These are phyloP conservation scores for Macadamia integrifolia DNA, from an alignment of 164 flowering plant species.

Conservation along the genomic window DNA sequence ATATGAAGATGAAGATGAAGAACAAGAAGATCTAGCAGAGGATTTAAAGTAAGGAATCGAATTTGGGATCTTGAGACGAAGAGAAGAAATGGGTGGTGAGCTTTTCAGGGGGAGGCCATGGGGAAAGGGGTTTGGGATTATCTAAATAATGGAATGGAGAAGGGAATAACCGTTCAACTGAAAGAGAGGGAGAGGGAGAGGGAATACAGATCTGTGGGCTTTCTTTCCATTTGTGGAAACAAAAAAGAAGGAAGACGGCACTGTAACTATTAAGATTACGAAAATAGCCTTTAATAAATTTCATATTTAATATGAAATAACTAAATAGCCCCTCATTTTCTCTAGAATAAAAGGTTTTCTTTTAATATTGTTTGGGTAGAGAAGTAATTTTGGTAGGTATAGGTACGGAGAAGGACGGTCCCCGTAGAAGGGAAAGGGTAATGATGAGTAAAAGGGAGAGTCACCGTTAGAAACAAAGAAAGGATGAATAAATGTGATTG, in stretches of 20 bases:
- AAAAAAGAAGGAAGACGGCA: not conserved
- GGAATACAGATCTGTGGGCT: no score
- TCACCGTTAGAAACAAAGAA: no score
- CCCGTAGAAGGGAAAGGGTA: not conserved
- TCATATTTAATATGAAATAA: not conserved
- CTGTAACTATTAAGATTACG: not conserved
- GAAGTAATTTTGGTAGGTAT: not conserved
- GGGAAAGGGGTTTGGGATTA: not conserved
- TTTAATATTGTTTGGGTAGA: no score
- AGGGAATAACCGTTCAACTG: not conserved
- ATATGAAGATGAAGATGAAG: not conserved
- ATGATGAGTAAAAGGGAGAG: not conserved
- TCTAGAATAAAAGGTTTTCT: no score
- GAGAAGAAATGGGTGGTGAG: no score
- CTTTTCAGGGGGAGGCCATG: no score
- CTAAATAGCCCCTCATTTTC: not conserved
- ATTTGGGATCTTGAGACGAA: no score
- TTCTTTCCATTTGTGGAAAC: not conserved
- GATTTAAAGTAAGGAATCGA: no score
- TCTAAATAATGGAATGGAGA: no score
- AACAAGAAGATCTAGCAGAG: no score
- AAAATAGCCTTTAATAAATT: not conserved
- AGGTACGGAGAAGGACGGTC: not conserved
- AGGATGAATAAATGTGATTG: no score
- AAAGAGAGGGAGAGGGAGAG: not conserved